These are phyloP conservation scores for Plasmodium gonderi DNA, from an alignment of 169 alveolate genomes.

Conservation along the genomic window DNA sequence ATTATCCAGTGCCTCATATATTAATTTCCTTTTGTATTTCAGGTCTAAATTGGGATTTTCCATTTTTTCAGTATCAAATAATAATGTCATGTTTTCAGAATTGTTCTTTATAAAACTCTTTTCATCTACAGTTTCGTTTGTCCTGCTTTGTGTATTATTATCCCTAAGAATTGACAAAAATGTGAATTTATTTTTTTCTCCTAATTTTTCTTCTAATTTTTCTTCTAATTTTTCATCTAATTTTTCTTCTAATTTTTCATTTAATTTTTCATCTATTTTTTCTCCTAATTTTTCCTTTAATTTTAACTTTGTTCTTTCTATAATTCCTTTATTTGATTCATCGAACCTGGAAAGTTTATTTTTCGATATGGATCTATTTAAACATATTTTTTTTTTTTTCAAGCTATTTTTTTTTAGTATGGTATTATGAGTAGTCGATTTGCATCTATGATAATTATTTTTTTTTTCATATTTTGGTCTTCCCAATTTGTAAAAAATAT, in stretches of 20 bases:
- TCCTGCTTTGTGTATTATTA: not conserved
- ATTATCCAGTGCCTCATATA: constrained; percentile 18
- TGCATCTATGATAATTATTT: constrained; percentile 5
- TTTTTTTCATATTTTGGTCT: constrained; percentile 40
- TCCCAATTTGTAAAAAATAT: constrained; percentile 27
- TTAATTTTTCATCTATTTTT: constrained; percentile 19
- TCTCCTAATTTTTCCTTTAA: constrained; percentile 18
- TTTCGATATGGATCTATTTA: constrained; percentile 9
- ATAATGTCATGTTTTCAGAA: not conserved
- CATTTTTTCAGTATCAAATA: not conserved
- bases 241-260: constrained; percentile 17
- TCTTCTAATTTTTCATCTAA: constrained; percentile 3
- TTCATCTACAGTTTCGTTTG: not conserved
- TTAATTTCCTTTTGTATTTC: constrained; percentile 21
- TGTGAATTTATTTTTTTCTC: not conserved
- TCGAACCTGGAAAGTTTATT: constrained; percentile 2
- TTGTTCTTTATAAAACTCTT: not conserved
- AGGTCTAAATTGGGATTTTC: not conserved
- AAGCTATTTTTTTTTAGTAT: constrained; percentile 53
- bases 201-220: constrained; percentile 18
- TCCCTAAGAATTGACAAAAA: not conserved
- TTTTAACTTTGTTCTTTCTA: constrained; percentile 34
- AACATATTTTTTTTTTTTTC: constrained; percentile 3
- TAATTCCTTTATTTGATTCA: not conserved
- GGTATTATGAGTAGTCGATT: constrained; percentile 55